Evolutionary conservation across 2,329 filamentous ascomycete species (phyloP).

Genomic region (Fusarium dimerum): DNA sequence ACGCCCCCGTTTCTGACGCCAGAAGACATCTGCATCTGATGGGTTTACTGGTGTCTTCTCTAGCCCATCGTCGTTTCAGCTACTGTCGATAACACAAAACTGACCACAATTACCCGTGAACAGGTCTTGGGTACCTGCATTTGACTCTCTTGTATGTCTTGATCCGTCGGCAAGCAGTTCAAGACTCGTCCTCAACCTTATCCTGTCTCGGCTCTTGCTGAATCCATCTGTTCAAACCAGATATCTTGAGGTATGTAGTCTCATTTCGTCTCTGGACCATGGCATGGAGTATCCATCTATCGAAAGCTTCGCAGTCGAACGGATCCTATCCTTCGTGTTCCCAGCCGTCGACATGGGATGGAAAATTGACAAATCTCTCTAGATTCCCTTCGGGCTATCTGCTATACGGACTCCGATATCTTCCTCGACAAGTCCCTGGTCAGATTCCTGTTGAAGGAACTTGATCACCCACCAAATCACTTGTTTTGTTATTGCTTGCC

Average conservation of each 20-base stretch:
- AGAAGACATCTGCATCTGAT: conserved; percentile 8
- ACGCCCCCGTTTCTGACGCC: conserved; percentile 9
- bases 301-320: too few species aligned
- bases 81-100: conserved; percentile 9
- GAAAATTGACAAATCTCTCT: conserved; percentile 13
- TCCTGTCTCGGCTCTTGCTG: conserved; percentile 11
- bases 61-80: conserved; percentile 11
- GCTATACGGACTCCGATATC: conserved; percentile 11
- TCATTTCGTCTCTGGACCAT: too few species aligned
- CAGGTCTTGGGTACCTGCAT: conserved; percentile 24
- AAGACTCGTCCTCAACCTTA: conserved; percentile 20
- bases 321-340: too few species aligned
- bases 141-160: conserved; percentile 9
- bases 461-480: not conserved
- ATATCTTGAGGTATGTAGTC: too few species aligned
- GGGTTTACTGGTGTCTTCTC: conserved; percentile 9
- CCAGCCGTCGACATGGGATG: not conserved
- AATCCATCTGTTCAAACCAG: too few species aligned
- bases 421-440: conserved; percentile 16
- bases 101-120: conserved; percentile 17
- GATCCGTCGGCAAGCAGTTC: conserved; percentile 6
- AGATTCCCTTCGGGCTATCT: conserved; percentile 6
- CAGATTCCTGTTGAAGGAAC: conserved; percentile 14
- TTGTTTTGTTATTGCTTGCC: conserved; percentile 20
- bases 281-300: too few species aligned